Evolutionary conservation across 208 protist genomes (phyloP).

Genomic region (Crithidia acanthocephali): DNA sequence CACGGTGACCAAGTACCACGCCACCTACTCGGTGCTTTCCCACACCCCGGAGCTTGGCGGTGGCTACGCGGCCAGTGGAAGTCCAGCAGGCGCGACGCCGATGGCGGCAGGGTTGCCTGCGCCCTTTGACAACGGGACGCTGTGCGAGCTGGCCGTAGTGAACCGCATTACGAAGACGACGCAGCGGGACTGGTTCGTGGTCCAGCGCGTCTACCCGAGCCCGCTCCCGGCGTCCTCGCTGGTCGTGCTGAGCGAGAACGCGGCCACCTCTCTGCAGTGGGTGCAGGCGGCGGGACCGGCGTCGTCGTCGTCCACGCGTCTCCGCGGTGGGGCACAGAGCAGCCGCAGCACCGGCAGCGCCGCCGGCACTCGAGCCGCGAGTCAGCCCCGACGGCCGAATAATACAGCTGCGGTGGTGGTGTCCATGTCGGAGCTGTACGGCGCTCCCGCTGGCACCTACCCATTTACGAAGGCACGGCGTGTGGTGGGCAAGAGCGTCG

Average conservation of each 20-base stretch:
- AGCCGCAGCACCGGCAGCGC: neutral
- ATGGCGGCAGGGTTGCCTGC: neutral
- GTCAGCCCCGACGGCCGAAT: too few species aligned
- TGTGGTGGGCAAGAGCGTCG: conserved; percentile 59
- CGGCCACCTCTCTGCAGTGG: conserved; percentile 34
- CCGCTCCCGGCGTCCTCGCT: conserved; percentile 36
- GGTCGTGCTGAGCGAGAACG: conserved; percentile 69
- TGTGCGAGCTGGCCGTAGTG: conserved; percentile 61
- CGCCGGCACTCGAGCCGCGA: too few species aligned
- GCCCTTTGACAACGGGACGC: conserved; percentile 29
- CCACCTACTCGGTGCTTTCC: conserved; percentile 57
- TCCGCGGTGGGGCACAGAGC: neutral
- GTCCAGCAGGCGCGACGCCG: too few species aligned
- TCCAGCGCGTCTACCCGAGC: conserved; percentile 72
- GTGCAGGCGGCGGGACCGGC: neutral
- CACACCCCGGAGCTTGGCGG: conserved; percentile 39
- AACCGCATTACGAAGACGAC: conserved; percentile 73
- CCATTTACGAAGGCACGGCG: conserved; percentile 35
- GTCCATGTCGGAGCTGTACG: conserved; percentile 30
- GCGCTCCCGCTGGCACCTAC: conserved; percentile 14
- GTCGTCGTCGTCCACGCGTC: neutral
- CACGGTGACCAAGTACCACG: conserved; percentile 37
- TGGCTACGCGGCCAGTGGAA: too few species aligned
- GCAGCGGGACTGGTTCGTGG: conserved; percentile 58
- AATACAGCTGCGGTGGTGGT: neutral